Evolutionary conservation across 805 yeast species (phyloP).

Genomic region (Torulaspora delbrueckii): DNA sequence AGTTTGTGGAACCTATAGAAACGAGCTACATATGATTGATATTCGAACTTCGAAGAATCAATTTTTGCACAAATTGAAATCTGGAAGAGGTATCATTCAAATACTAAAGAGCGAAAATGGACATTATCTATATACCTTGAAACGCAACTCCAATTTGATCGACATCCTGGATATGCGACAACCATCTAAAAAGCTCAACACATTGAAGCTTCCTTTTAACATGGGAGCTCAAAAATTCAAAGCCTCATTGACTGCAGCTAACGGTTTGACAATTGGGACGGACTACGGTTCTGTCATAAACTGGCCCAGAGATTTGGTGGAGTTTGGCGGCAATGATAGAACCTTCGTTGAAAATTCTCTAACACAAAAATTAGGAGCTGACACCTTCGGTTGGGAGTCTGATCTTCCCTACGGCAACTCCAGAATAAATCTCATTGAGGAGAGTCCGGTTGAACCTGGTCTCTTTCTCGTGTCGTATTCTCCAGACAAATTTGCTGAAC

Average conservation of each 20-base stretch:
- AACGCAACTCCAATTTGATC: constrained; percentile 31
- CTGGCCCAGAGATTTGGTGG: constrained; percentile 27
- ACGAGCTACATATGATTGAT: constrained; percentile 29
- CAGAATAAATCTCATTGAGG: constrained; percentile 19
- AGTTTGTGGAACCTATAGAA: constrained; percentile 30
- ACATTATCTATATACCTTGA: constrained; percentile 34
- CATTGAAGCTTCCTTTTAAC: constrained; percentile 23
- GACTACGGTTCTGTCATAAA: constrained; percentile 17
- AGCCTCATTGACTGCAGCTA: constrained; percentile 17
- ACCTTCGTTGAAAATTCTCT: neutral
- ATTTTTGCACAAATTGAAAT: constrained; percentile 2
- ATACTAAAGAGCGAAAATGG: constrained; percentile 36
- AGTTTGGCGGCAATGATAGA: constrained; percentile 28
- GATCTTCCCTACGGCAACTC: neutral
- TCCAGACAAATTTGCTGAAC: constrained; percentile 20
- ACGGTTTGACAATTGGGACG: constrained; percentile 29
- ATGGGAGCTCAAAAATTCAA: constrained; percentile 25
- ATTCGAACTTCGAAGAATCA: constrained; percentile 8
- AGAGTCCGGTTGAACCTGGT: constrained; percentile 19
- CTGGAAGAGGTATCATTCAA: constrained; percentile 36
- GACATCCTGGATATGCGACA: constrained; percentile 36
- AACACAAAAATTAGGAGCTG: neutral
- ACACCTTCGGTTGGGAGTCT: neutral
- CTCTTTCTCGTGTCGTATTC: constrained; percentile 20
- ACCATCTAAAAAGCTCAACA: constrained; percentile 10